Conservation (phyloP, 2,329 filamentous ascomycete genomes). For the Huntiella moniliformis region DNA sequence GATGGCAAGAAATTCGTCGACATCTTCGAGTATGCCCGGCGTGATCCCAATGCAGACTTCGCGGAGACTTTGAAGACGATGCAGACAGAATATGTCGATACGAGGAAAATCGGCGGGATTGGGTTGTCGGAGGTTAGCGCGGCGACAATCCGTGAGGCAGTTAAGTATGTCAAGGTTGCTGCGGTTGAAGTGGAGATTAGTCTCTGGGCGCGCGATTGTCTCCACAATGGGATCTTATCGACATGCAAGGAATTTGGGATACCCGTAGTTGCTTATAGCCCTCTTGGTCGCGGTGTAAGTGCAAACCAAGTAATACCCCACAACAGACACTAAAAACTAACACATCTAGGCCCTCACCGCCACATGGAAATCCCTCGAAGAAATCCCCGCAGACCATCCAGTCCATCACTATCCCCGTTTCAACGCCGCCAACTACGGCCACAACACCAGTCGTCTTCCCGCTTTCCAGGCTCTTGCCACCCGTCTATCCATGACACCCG, state of each 20-base stretch:
- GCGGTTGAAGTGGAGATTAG: conserved; percentile 37
- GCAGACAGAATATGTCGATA: conserved; percentile 29
- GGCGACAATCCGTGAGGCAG: conserved; percentile 29
- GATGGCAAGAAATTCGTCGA: conserved; percentile 41
- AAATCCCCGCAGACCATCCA: conserved; percentile 35
- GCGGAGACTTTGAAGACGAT: conserved; percentile 25
- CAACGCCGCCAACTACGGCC: conserved; percentile 39
- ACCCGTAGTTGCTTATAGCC: conserved; percentile 54
- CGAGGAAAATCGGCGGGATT: conserved; percentile 32
- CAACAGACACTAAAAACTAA: conserved; percentile 20
- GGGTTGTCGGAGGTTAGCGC: conserved; percentile 33
- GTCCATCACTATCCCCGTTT: conserved; percentile 36
- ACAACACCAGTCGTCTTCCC: conserved; percentile 43
- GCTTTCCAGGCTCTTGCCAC: conserved; percentile 38
- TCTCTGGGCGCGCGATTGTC: conserved; percentile 28
- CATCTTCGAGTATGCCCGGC: conserved; percentile 38
- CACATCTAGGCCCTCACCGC: conserved; percentile 34
- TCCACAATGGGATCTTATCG: conserved; percentile 31
- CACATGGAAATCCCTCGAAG: conserved; percentile 30
- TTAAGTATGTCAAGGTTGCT: conserved; percentile 24
- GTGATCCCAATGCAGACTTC: conserved; percentile 31
- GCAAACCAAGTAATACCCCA: background rate
- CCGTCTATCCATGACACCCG: conserved; percentile 39
- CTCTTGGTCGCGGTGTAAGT: conserved; percentile 38
- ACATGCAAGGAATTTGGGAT: conserved; percentile 46